Evolutionary conservation across 441 rosid genomes (phyloP).

Genomic region (Flueggea neowawraea): DNA sequence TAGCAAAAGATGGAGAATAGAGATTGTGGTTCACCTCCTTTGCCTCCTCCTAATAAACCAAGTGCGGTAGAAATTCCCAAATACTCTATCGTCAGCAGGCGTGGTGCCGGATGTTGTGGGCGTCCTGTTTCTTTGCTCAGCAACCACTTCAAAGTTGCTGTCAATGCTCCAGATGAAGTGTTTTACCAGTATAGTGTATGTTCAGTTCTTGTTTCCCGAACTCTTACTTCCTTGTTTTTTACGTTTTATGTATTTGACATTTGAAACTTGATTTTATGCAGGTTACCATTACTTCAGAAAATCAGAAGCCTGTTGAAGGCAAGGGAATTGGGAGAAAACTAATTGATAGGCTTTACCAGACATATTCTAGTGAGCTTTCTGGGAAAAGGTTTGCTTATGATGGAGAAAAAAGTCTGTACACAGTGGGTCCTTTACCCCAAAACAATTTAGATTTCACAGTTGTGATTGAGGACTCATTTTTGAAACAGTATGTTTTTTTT

Average conservation of each 20-base stretch:
- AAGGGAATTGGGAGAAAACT: conserved; percentile 71
- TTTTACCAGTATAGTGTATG: conserved; percentile 88
- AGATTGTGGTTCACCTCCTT: conserved; percentile 22
- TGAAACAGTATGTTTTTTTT: conserved; percentile 40
- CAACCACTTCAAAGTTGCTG: conserved; percentile 72
- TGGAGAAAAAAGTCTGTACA: conserved; percentile 72
- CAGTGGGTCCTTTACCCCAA: conserved; percentile 76
- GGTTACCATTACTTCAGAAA: conserved; percentile 69
- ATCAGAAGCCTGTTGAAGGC: conserved; percentile 45
- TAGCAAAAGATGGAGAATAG: conserved; percentile 48
- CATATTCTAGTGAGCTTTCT: conserved; percentile 58
- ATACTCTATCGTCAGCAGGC: conserved; percentile 44
- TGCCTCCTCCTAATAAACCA: conserved; percentile 22
- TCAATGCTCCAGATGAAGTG: conserved; percentile 47
- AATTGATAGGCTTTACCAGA: conserved; percentile 60
- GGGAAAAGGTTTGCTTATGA: conserved; percentile 73
- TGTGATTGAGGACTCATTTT: conserved; percentile 62
- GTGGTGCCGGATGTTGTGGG: conserved; percentile 56
- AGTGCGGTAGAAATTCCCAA: conserved; percentile 28
- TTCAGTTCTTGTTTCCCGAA: neutral
- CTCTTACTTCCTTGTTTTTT: conserved; percentile 12
- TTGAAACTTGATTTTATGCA: conserved; percentile 27
- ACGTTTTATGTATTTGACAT: neutral
- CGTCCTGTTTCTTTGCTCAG: conserved; percentile 41
- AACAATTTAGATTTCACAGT: conserved; percentile 60